Evolutionary conservation across 139 green algal genomes (phyloP).

Genomic region (Axilococcus clingmanii): DNA sequence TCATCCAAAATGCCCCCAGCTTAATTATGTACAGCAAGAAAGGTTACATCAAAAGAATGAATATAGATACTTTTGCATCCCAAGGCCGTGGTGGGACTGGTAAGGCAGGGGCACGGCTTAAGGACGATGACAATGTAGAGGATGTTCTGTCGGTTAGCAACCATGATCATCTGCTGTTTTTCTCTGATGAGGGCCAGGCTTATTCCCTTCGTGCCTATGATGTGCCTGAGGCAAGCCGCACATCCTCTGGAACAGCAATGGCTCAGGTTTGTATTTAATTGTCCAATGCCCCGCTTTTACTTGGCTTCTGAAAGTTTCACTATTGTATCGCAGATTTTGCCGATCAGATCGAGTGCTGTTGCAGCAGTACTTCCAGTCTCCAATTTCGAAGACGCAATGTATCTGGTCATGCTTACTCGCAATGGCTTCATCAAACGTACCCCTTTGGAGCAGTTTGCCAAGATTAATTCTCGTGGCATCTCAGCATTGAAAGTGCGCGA

Average conservation of each 20-base stretch:
- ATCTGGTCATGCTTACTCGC: constrained; percentile 52
- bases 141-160: constrained; percentile 46
- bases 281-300: background rate
- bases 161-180: constrained; percentile 76
- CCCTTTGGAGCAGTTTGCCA: constrained; percentile 34
- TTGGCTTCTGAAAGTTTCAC: background rate
- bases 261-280: constrained; percentile 21
- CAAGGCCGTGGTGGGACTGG: constrained; percentile 31
- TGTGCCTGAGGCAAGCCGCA: constrained; percentile 54
- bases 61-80: constrained; percentile 42
- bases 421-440: constrained; percentile 57
- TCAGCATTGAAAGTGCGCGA: constrained; percentile 34
- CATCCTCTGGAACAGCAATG: constrained; percentile 37
- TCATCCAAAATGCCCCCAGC: constrained; percentile 49
- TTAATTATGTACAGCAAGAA: constrained; percentile 52
- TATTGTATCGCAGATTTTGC: constrained; percentile 41
- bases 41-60: constrained; percentile 88
- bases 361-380: constrained; percentile 14
- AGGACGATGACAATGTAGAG: constrained; percentile 52
- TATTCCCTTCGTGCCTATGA: constrained; percentile 52
- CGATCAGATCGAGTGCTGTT: constrained; percentile 31
- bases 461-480: constrained; percentile 18
- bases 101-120: constrained; percentile 40
- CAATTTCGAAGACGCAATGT: background rate
- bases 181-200: constrained; percentile 46